A percentile compares a stretch with the other conserved stretches of the same genome.
These are phyloP conservation scores for Harrya chromipes DNA, from an alignment of 768 basidiomycete species.

Conservation along the genomic window DNA sequence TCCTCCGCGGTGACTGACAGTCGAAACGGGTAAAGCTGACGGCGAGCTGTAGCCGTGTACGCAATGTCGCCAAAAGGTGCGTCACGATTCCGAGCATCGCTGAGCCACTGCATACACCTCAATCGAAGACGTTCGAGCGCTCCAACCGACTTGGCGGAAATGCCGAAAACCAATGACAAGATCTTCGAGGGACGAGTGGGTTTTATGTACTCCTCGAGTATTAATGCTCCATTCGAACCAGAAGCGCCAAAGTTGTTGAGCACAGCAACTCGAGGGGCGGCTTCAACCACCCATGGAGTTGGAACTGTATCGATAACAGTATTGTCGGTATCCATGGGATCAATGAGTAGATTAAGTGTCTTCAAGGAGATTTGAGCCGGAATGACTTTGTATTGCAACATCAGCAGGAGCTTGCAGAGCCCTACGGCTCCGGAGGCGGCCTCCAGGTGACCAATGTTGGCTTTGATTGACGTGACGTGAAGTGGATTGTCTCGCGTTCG, in stretches of 20 bases:
- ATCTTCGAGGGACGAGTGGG: not conserved
- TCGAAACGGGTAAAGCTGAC: constrained; percentile 53
- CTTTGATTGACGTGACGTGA: constrained; percentile 67
- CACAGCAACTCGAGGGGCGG: constrained; percentile 47
- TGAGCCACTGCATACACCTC: constrained; percentile 49
- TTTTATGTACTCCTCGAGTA: constrained; percentile 52
- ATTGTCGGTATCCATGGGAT: constrained; percentile 44
- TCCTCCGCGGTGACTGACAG: constrained; percentile 45
- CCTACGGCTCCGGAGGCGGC: constrained; percentile 73
- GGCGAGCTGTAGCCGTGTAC: constrained; percentile 66
- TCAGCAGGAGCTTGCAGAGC: constrained; percentile 67
- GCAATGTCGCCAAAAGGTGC: constrained; percentile 48
- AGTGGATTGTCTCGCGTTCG: constrained; percentile 48
- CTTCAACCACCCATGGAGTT: constrained; percentile 41
- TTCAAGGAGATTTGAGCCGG: constrained; percentile 59
- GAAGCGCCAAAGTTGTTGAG: constrained; percentile 77
- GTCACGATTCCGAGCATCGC: constrained; percentile 22
- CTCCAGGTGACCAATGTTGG: constrained; percentile 73
- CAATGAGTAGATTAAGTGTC: constrained; percentile 56
- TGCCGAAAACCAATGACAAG: constrained; percentile 45
- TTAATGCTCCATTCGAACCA: constrained; percentile 62
- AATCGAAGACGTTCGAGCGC: constrained; percentile 48
- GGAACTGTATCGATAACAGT: constrained; percentile 44
- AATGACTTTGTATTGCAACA: constrained; percentile 55
- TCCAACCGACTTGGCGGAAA: constrained; percentile 55